A percentile compares a stretch with the other conserved stretches of the same genome.
Evolutionary conservation across 2,329 filamentous ascomycete species (phyloP).

Genomic region (Alternaria sp.): DNA sequence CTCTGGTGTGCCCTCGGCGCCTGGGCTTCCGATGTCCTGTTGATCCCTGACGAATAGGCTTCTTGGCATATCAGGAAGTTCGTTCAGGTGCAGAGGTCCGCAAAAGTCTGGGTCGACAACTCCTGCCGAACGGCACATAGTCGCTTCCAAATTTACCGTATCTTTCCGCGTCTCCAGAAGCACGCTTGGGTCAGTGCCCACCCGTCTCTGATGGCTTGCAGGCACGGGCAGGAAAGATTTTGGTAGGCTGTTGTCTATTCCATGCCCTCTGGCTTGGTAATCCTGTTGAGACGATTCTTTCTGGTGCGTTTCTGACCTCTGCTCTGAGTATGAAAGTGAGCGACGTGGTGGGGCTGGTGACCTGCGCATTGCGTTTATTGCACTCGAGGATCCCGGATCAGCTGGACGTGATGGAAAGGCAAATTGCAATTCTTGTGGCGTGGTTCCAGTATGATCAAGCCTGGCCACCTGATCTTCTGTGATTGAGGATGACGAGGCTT

Average conservation of each 20-base stretch:
- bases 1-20: not conserved
- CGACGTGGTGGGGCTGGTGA: not conserved
- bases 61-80: conserved; percentile 7
- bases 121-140: conserved; percentile 19
- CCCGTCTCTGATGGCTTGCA: not conserved
- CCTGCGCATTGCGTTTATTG: not conserved
- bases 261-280: conserved; percentile 4
- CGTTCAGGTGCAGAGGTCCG: conserved; percentile 12
- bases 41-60: not conserved
- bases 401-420: not conserved
- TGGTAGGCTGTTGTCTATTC: not conserved
- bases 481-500: not conserved
- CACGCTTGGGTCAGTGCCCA: conserved; percentile 6
- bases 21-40: not conserved
- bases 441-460: not conserved
- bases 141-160: conserved; percentile 12
- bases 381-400: not conserved
- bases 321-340: not conserved
- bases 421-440: not conserved
- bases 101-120: conserved; percentile 7
- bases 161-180: conserved; percentile 20
- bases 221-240: not conserved
- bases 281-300: not conserved
- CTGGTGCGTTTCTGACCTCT: not conserved
- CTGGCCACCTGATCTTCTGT: not conserved